These are phyloP conservation scores for Coniochaeta prunicola DNA, from an alignment of 2,329 filamentous ascomycete species.

Conservation along the genomic window DNA sequence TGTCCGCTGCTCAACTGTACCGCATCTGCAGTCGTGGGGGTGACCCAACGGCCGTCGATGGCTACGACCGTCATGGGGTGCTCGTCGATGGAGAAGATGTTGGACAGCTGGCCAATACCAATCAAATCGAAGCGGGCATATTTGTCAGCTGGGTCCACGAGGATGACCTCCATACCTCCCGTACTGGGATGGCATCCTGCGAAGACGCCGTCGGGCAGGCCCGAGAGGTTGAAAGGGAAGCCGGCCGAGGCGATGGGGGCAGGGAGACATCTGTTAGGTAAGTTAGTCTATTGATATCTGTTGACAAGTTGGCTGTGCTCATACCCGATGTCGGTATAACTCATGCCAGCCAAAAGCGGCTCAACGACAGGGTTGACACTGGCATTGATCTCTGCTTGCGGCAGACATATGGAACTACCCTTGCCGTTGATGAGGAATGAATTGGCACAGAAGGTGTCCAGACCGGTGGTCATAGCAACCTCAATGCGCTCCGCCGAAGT, in stretches of 20 bases:
- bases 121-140: background rate
- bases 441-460: conserved; percentile 51
- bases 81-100: conserved; percentile 29
- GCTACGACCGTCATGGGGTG: conserved; percentile 35
- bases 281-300: too few relatives aligned
- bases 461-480: conserved; percentile 32
- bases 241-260: background rate
- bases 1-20: conserved; percentile 20
- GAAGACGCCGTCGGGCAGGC: background rate
- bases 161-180: background rate
- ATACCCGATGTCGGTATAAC: background rate
- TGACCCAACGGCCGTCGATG: conserved; percentile 32
- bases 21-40: conserved; percentile 23
- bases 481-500: conserved; percentile 30
- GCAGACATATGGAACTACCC: conserved; percentile 24
- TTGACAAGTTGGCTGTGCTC: too few relatives aligned
- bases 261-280: background rate
- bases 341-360: background rate
- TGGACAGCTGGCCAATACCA: background rate
- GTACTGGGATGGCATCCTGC: background rate
- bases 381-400: background rate
- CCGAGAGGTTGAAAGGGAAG: background rate
- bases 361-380: background rate
- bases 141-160: background rate
- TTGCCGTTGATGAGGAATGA: conserved; percentile 56